Percentiles rank a stretch among this genome's conserved stretches.
Conservation (phyloP, 176 grass and related monocot genomes). For the bread wheat (Triticum aestivum) region DNA sequence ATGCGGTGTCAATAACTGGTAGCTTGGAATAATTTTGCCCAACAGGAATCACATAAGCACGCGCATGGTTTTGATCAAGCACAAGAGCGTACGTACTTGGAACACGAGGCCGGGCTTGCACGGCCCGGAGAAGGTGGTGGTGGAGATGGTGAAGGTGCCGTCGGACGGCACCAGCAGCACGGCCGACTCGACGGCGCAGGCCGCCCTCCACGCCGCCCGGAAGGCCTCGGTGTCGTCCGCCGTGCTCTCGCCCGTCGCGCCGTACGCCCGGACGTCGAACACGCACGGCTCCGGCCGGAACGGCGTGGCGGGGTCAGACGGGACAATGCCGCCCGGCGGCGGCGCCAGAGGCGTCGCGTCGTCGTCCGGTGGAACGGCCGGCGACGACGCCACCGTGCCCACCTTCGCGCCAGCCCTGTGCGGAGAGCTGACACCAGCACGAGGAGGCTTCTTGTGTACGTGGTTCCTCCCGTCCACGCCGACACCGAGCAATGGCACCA, state of each 20-base stretch:
- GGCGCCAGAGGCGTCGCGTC: not conserved
- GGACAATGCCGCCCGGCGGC: conserved; percentile 22
- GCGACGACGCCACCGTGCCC: conserved; percentile 30
- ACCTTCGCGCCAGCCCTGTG: conserved; percentile 14
- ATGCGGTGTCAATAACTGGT: not conserved
- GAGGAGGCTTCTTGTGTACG: conserved; percentile 58
- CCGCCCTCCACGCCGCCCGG: conserved; percentile 61
- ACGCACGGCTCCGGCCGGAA: conserved; percentile 47
- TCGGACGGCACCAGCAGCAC: conserved; percentile 66
- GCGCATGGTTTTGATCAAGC: not conserved
- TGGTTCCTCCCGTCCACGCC: conserved; percentile 55
- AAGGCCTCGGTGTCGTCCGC: conserved; percentile 77
- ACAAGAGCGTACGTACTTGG: conserved; percentile 38
- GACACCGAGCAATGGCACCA: conserved; percentile 21
- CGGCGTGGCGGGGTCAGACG: conserved; percentile 48
- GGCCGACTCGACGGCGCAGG: conserved; percentile 57
- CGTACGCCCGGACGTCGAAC: conserved; percentile 75
- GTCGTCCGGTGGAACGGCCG: conserved; percentile 24
- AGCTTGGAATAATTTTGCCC: no score
- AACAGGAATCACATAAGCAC: no score
- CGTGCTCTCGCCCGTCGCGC: conserved; percentile 59
- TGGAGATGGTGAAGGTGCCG: conserved; percentile 69
- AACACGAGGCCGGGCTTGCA: conserved; percentile 78
- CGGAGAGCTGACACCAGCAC: not conserved
- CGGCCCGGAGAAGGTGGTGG: conserved; percentile 80